A percentile compares a stretch with the other conserved stretches of the same genome.
Conservation (phyloP, 108 stramenopile genomes). For the Pseudonitzschia delicatissima region DNA sequence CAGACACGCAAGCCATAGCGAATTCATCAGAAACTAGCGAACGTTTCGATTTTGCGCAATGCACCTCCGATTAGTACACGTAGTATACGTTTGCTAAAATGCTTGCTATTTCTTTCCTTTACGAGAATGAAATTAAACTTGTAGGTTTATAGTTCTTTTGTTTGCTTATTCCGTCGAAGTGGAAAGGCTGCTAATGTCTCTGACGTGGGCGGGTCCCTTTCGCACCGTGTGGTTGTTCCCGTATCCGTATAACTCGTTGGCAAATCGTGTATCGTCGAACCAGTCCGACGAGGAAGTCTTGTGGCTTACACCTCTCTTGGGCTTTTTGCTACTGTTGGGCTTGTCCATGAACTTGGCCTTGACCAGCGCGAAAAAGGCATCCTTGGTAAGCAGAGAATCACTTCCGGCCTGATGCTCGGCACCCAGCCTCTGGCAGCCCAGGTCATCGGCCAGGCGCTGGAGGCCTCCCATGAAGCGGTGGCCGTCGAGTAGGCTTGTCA, state of each 20-base stretch:
- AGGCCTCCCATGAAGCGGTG: constrained; percentile 90
- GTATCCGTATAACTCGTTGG: constrained; percentile 89
- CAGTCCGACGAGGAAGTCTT: background rate
- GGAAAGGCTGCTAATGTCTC: constrained; percentile 10
- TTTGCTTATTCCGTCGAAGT: background rate
- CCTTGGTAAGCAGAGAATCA: constrained; percentile 93
- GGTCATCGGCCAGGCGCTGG: constrained; percentile 88
- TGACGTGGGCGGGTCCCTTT: constrained; percentile 43
- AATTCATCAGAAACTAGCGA: no score
- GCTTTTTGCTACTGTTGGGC: constrained; percentile 29
- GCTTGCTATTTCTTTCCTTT: background rate
- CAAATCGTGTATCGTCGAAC: constrained; percentile 72
- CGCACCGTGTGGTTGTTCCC: constrained; percentile 86
- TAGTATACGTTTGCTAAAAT: background rate
- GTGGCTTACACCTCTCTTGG: background rate
- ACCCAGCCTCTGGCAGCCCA: constrained; percentile 92
- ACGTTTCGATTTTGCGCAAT: no score
- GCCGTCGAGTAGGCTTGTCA: constrained; percentile 90
- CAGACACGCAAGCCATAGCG: no score
- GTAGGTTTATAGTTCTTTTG: background rate
- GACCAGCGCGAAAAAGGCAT: constrained; percentile 90
- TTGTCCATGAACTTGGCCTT: constrained; percentile 66
- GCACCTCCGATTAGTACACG: background rate
- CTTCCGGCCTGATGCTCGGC: constrained; percentile 99
- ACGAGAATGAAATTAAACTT: background rate